Conservation (phyloP, 257 asterid genomes). For the Nyctanthes arbortristis region DNA sequence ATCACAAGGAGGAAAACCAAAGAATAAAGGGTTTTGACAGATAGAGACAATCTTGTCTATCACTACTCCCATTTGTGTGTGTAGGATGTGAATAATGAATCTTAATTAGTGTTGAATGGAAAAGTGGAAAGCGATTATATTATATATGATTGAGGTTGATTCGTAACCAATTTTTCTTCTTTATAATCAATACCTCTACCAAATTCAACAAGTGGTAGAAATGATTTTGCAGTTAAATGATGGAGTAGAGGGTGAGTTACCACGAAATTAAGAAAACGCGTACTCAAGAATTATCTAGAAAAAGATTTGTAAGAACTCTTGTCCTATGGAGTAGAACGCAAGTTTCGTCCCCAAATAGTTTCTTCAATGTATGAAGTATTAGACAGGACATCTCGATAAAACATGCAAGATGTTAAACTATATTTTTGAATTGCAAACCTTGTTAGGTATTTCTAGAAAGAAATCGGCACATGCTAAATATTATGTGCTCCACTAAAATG, state of each 20-base stretch:
- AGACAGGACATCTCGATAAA: not conserved
- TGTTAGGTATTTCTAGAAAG: not conserved
- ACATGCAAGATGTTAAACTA: not conserved
- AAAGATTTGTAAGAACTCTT: not conserved
- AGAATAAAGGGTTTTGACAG: slow-evolving; percentile 42
- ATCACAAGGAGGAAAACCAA: slow-evolving; percentile 62
- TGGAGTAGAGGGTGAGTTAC: not conserved
- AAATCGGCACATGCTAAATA: not conserved
- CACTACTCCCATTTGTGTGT: slow-evolving; percentile 26
- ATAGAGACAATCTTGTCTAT: slow-evolving; percentile 23
- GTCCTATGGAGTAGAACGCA: not conserved
- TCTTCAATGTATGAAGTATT: not conserved
- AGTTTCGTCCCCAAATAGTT: not conserved
- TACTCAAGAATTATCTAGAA: not conserved
- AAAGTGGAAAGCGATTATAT: slow-evolving; percentile 28
- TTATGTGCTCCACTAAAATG: slow-evolving; percentile 25
- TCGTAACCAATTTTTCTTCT: slow-evolving; percentile 20
- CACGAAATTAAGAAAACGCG: not conserved
- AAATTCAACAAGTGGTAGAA: not conserved
- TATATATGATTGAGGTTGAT: slow-evolving; percentile 31
- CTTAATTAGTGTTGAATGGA: no score
- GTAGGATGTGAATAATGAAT: slow-evolving; percentile 14
- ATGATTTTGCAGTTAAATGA: not conserved
- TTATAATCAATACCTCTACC: slow-evolving; percentile 12
- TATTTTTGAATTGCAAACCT: not conserved